Evolutionary conservation across 768 basidiomycete genomes (phyloP).

Genomic region (Psilocybe subaeruginosa): DNA sequence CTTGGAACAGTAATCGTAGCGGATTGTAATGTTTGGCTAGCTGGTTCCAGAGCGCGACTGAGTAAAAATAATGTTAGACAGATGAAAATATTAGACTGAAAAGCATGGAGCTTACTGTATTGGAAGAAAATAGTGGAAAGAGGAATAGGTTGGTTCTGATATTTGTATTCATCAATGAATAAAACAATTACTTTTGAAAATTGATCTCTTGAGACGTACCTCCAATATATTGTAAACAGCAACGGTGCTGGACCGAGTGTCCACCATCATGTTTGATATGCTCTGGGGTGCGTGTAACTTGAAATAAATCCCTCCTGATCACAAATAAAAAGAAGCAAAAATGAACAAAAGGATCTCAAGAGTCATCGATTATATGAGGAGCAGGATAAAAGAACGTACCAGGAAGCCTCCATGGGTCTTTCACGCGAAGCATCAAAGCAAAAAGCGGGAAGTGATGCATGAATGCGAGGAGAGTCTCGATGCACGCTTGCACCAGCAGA

Average conservation of each 20-base stretch:
- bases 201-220: slow-evolving; percentile 19
- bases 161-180: no score
- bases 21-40: slow-evolving; percentile 63
- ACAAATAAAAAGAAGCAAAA: slow-evolving; percentile 15
- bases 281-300: slow-evolving; percentile 4
- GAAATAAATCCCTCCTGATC: slow-evolving; percentile 27
- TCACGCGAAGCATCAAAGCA: slow-evolving; percentile 78
- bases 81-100: background rate
- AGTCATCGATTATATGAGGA: background rate
- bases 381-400: slow-evolving; percentile 43
- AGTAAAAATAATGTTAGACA: background rate
- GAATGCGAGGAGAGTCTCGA: slow-evolving; percentile 72
- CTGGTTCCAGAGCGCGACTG: slow-evolving; percentile 53
- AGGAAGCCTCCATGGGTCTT: slow-evolving; percentile 84
- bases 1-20: slow-evolving; percentile 49
- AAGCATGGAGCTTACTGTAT: slow-evolving; percentile 46
- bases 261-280: background rate
- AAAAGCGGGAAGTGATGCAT: slow-evolving; percentile 96
- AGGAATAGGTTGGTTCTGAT: slow-evolving; percentile 56
- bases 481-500: slow-evolving; percentile 58
- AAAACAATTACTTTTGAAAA: no score
- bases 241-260: background rate
- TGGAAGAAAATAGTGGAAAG: slow-evolving; percentile 57
- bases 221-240: slow-evolving; percentile 31
- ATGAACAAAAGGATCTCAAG: no score